phyloP scores from a whole-genome alignment of 192 early-diverging fungal genomes.

The Mortierella antarctica region DNA sequence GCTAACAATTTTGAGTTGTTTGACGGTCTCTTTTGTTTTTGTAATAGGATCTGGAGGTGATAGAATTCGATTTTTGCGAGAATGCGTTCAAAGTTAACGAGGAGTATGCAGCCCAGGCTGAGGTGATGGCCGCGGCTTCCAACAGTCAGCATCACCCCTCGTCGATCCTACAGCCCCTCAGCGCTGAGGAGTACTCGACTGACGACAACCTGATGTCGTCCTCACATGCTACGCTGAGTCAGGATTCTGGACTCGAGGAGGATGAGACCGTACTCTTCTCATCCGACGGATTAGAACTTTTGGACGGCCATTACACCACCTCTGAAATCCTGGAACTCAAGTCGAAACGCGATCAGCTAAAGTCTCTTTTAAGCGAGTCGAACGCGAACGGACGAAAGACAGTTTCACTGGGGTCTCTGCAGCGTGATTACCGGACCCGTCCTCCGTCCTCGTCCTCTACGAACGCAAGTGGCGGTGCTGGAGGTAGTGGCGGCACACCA shows the following conservation, averaged over 20 bases:
- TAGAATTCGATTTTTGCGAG: slow-evolving; percentile 49
- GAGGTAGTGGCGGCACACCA: not conserved
- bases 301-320: slow-evolving; percentile 8
- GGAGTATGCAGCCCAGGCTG: slow-evolving; percentile 12
- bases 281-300: slow-evolving; percentile 13
- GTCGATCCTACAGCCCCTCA: not conserved
- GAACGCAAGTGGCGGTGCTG: not conserved
- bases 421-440: slow-evolving; percentile 14
- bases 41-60: slow-evolving; percentile 32
- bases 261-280: slow-evolving; percentile 16
- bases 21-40: slow-evolving; percentile 9
- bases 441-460: slow-evolving; percentile 1
- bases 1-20: not conserved
- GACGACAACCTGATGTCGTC: slow-evolving; percentile 35
- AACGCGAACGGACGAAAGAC: slow-evolving; percentile 14
- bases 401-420: slow-evolving; percentile 20
- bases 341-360: slow-evolving; percentile 45
- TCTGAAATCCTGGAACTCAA: slow-evolving; percentile 45
- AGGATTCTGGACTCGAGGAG: slow-evolving; percentile 49
- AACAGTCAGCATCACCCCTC: not conserved
- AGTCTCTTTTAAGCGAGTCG: slow-evolving; percentile 35
- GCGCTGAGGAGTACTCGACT: slow-evolving; percentile 28
- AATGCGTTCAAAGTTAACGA: slow-evolving; percentile 49
- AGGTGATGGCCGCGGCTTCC: not conserved
- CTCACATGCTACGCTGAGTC: slow-evolving; percentile 36